Base-by-base conservation (phyloP, 257 asterid species). In the Capsicum rhomboideum region DNA sequence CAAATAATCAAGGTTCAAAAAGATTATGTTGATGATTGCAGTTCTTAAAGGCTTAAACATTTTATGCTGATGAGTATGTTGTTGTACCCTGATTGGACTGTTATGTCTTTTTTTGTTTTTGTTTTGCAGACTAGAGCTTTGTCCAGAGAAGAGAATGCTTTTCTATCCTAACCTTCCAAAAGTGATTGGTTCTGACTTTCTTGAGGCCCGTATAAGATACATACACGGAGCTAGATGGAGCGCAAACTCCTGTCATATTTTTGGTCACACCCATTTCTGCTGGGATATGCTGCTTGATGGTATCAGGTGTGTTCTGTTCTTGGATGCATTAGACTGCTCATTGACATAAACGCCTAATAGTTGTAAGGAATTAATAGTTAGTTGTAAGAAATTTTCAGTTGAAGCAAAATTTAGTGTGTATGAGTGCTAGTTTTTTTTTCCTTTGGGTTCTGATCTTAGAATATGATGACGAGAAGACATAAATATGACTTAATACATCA, bases 131-230 rank as follows among this genome's bases (percentile, higher is more conserved):
- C 92, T 91, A 86, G 98, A 95, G 88, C 89, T 94, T 18, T 95
- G 99, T 83, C 99, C 98, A 61, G 99, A 95, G 87, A 95, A 95
- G 91, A 92, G 98, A 91, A 95, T 93, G 99, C 97, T 95, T 58
- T 95, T 93, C 90, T 95, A 95, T 85, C 98, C 99, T 28, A 90
- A 93, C 87, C 99, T 95, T 86, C 97, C 98, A 34, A 95, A 93
- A 85, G 86, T 95, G 20, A 90, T 92, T 80, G 98, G 98, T 40
- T 95, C 98, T 1, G 91, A 91, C 53, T 93, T 91, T 90, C 97
- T 95, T 21, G 98, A 95, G 85, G 85, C 88, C 50, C 92, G 96
- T 71, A 88, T 95, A 85, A 92, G 98, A 90, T 87, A 91, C 13
- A 88, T 93, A 87, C 94, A 91, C 28, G 93, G 93, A 55, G 86